Evolutionary conservation across 768 basidiomycete species (phyloP), one percentile per base, ranked within the genome.

Genomic region (Clathrus columnatus): DNA sequence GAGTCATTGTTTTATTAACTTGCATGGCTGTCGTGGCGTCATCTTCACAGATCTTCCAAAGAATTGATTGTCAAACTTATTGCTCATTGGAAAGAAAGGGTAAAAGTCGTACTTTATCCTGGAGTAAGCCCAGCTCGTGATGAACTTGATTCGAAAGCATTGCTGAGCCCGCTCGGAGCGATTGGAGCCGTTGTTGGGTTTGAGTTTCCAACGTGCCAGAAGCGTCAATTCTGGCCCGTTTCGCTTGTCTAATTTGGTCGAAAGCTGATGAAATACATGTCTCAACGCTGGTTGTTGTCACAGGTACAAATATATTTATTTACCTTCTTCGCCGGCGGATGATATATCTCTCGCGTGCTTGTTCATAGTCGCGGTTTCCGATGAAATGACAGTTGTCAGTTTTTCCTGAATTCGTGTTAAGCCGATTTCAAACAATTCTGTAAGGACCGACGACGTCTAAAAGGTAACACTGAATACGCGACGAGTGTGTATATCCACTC

Each of bases 201-300:
- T 81, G 76, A 4, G 71, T 67, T 27, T 69, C 69, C 62, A 87
- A 68, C 2, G 70, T 64, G 42, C 73, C 70, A 18, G 79, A 82
- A 8, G 76, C 74, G 50, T 87, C 85, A 2, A 83, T 62, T 43
- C 88, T 78, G 36, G 82, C 82, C 48, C 83, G 77, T 64, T 91
- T 91, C 16, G 81, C 76, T 52, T 78, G 74, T 43, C 70, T 69
- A 61, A 85, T 70, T 57, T 79, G 75, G 58, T 87, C 81, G 59
- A 87, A 75, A 28, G 80, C 86, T 83, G 59, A 0, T 32, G 24
- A 14, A n/a, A 52, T 4, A 48, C 26, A 10, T 29, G 24, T 8
- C 8, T 7, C 5, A 43, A 10, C 23, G 20, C 57, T n/a, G 27
- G 26, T 30, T n/a, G n/a, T n/a, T n/a, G 2, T 52, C 32, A 50